phyloP scores from a whole-genome alignment of 345 rosid species.

The Eucalyptus erythrocorys region DNA sequence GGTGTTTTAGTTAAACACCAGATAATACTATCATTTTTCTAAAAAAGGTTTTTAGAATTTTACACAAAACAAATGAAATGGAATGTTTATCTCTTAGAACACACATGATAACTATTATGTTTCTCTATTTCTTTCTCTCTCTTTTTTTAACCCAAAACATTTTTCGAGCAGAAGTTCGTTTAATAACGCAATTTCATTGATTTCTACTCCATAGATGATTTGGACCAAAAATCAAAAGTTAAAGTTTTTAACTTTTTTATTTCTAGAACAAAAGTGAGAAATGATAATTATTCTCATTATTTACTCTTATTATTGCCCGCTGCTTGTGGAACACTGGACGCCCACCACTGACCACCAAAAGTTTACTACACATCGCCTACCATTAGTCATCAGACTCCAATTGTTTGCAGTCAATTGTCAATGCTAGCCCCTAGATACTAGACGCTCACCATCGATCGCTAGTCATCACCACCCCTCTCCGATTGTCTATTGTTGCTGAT shows the following conservation, averaged over 20 bases:
- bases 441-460: fast-evolving
- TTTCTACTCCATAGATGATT: no score
- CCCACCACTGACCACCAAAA: fast-evolving
- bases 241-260: fast-evolving
- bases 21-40: no score
- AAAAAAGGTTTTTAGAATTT: no score
- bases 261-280: fast-evolving
- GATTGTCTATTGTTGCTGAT: fast-evolving
- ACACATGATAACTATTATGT: fast-evolving
- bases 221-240: fast-evolving
- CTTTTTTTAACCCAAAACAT: fast-evolving
- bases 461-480: fast-evolving
- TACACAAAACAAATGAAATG: no score
- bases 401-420: fast-evolving
- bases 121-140: fast-evolving
- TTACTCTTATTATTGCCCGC: fast-evolving
- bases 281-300: fast-evolving
- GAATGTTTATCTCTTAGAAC: fast-evolving
- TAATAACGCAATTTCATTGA: fast-evolving
- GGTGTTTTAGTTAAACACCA: no score
- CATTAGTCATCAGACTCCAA: fast-evolving
- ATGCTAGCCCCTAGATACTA: fast-evolving
- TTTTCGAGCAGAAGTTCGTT: fast-evolving
- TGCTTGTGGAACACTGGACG: fast-evolving
- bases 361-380: fast-evolving